Evolutionary conservation across 257 asterid species (phyloP).

Genomic region (Nicotiana knightiana): DNA sequence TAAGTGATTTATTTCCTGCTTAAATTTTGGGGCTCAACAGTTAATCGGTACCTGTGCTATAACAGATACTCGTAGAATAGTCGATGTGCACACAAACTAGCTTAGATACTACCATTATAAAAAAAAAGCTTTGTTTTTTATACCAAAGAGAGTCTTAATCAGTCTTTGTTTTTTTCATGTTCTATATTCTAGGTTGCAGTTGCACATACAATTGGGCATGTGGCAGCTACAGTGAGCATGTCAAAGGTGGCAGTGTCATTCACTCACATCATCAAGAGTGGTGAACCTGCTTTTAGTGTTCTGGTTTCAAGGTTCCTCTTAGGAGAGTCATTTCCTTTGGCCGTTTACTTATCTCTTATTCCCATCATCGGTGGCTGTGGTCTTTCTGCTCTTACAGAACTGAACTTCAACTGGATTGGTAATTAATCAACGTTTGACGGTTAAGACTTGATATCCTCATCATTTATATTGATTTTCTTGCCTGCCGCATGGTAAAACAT

Average conservation of each 20-base stretch:
- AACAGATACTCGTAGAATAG: too few relatives aligned
- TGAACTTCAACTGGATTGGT: conserved; percentile 94
- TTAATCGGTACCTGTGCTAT: not conserved
- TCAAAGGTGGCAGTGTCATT: conserved; percentile 98
- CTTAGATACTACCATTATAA: not conserved
- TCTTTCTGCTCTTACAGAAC: conserved; percentile 85
- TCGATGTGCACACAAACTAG: not conserved
- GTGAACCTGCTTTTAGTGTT: conserved; percentile 95
- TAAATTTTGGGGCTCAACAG: conserved; percentile 12
- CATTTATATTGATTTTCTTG: not conserved
- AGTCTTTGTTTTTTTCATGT: not conserved
- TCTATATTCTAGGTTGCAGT: conserved; percentile 65
- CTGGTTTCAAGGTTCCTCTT: conserved; percentile 72
- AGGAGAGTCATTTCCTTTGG: conserved; percentile 74
- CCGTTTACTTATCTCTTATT: conserved; percentile 73
- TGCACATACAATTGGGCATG: conserved; percentile 98
- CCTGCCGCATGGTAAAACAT: not conserved
- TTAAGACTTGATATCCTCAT: not conserved
- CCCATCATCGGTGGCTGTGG: conserved; percentile 94
- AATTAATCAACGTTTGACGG: conserved; percentile 13
- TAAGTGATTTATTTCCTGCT: not conserved
- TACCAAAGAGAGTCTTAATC: not conserved
- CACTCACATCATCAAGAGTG: conserved; percentile 94
- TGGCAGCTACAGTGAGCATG: conserved; percentile 98
- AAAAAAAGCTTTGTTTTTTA: not conserved